These are phyloP conservation scores for Solanum etuberosum DNA, from an alignment of 257 asterid species.

Conservation along the genomic window DNA sequence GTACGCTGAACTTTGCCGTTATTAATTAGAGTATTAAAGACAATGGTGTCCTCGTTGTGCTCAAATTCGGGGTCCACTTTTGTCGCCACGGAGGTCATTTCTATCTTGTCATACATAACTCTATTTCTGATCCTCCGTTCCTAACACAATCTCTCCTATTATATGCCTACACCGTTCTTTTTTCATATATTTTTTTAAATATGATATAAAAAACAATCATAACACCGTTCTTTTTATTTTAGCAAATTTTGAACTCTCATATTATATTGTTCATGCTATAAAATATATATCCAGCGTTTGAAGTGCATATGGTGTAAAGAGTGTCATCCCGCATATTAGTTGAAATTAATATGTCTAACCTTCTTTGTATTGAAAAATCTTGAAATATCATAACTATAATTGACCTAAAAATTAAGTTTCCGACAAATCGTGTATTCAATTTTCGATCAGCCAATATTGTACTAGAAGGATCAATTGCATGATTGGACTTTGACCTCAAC, in stretches of 20 bases:
- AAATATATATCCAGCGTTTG: too few species aligned
- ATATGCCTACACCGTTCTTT: too few species aligned
- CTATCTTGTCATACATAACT: background rate
- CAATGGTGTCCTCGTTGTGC: too few species aligned
- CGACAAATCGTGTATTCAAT: background rate
- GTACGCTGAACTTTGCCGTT: too few species aligned
- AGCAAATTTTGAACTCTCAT: background rate
- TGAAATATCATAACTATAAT: background rate
- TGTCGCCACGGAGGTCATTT: too few species aligned
- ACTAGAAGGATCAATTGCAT: background rate
- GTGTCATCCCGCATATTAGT: too few species aligned
- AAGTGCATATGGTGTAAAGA: background rate
- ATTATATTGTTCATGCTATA: background rate
- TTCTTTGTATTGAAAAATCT: background rate
- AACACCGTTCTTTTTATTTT: background rate
- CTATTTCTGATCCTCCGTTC: background rate
- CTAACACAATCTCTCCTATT: background rate
- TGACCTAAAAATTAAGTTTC: background rate
- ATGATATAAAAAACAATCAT: background rate
- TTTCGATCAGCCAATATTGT: background rate
- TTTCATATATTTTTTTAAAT: too few species aligned
- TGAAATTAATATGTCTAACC: background rate
- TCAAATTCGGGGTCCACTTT: too few species aligned
- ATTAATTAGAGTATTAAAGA: too few species aligned
- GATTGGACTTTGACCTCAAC: background rate